Conservation (phyloP, 306 rosid genomes). For the Purshia tridentata region DNA sequence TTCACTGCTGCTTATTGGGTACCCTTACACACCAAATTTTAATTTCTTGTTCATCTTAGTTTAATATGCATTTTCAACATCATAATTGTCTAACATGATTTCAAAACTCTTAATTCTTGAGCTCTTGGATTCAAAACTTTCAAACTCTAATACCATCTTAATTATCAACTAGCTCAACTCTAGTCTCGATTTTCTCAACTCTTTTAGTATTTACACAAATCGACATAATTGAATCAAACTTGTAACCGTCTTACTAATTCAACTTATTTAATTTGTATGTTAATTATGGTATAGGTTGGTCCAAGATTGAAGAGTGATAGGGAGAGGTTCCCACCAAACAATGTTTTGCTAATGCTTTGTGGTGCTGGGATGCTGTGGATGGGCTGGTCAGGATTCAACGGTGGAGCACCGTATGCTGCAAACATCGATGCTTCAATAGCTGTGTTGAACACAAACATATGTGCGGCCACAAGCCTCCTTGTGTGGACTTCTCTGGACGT, state of each 20-base stretch:
- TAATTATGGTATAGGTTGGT: conserved; percentile 53
- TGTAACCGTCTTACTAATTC: too few species aligned
- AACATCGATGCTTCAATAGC: conserved; percentile 64
- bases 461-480: conserved; percentile 85
- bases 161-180: too few species aligned
- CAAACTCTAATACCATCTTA: too few species aligned
- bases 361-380: conserved; percentile 88
- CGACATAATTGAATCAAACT: too few species aligned
- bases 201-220: too few species aligned
- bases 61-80: too few species aligned
- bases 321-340: conserved; percentile 91
- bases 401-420: conserved; percentile 88
- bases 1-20: conserved; percentile 94
- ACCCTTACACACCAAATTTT: background rate
- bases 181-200: too few species aligned
- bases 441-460: conserved; percentile 72
- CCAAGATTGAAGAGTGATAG: conserved; percentile 83
- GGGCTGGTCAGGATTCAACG: conserved; percentile 99
- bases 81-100: background rate
- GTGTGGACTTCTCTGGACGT: conserved; percentile 83
- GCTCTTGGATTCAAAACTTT: too few species aligned
- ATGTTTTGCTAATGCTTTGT: conserved; percentile 75
- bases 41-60: background rate
- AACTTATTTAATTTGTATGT: too few species aligned
- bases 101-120: too few species aligned